phyloP scores from a whole-genome alignment of 768 basidiomycete species.

The Mycena rebaudengoi region DNA sequence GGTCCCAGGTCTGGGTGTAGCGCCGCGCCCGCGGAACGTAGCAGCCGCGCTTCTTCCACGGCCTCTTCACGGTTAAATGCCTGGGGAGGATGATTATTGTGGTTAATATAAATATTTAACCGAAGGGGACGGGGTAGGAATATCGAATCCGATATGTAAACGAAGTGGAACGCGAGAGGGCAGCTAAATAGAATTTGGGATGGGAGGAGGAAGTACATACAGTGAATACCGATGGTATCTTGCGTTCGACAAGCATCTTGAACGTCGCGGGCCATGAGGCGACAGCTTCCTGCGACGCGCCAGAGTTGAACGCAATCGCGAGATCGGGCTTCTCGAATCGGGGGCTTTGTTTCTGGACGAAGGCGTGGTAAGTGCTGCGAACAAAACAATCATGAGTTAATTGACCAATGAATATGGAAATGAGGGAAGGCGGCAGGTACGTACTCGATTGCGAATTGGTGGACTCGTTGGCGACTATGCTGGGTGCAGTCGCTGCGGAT shows the following conservation, averaged over 20 bases:
- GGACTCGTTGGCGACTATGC: slow-evolving; percentile 11
- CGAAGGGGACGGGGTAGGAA: too few species aligned
- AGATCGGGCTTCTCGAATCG: slow-evolving; percentile 18
- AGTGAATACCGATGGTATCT: slow-evolving; percentile 16
- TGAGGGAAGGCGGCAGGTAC: too few species aligned
- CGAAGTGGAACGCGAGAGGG: too few species aligned
- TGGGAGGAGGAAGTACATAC: slow-evolving; percentile 10
- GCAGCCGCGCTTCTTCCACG: too few species aligned
- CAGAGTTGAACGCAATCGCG: slow-evolving; percentile 22
- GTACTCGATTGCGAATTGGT: slow-evolving; percentile 11
- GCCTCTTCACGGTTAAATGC: too few species aligned
- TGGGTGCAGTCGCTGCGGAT: slow-evolving; percentile 9
- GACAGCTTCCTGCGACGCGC: not conserved
- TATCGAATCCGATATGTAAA: too few species aligned
- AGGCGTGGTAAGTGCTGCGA: slow-evolving; percentile 22
- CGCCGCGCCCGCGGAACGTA: too few species aligned
- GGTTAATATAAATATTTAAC: too few species aligned
- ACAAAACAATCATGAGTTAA: not conserved
- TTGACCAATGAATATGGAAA: not conserved
- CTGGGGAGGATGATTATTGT: too few species aligned
- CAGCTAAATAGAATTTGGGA: too few species aligned
- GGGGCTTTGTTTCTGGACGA: not conserved
- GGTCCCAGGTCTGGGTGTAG: too few species aligned
- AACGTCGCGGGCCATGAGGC: slow-evolving; percentile 5
- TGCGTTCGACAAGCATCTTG: slow-evolving; percentile 7